Conservation (phyloP, 1,284 basidiomycete genomes). For the Ceratorhiza oryzae-sativae region DNA sequence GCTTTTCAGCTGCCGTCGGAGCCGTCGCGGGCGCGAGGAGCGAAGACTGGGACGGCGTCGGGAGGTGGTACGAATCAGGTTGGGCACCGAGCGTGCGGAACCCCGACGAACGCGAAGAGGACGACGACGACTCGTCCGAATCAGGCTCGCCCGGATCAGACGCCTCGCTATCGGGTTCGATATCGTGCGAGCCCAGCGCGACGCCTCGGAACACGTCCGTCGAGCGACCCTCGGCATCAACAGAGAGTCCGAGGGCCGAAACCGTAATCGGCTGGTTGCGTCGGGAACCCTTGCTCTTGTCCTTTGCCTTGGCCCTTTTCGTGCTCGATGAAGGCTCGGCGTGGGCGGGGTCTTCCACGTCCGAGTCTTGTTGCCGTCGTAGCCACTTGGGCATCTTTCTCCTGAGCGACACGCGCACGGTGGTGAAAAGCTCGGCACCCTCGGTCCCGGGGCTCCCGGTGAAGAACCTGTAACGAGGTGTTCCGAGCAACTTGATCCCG, state of each 20-base stretch:
- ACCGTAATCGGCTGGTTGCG: conserved; percentile 2
- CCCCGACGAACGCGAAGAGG: background rate
- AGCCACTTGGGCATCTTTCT: conserved; percentile 47
- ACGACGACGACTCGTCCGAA: background rate
- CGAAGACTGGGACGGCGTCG: conserved; percentile 21
- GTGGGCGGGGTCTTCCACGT: conserved; percentile 45
- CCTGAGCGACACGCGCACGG: conserved; percentile 23
- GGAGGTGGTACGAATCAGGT: conserved; percentile 8
- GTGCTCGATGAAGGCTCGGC: conserved; percentile 44
- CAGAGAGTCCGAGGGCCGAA: conserved; percentile 8
- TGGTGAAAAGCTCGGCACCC: conserved; percentile 19
- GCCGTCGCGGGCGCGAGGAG: background rate
- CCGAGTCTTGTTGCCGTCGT: conserved; percentile 44
- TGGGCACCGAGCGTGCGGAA: background rate
- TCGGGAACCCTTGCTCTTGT: background rate
- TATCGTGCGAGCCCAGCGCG: conserved; percentile 18
- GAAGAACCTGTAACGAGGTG: conserved; percentile 10
- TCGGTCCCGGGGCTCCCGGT: conserved; percentile 16
- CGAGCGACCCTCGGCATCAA: conserved; percentile 11
- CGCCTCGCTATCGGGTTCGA: conserved; percentile 17
- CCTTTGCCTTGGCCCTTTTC: background rate
- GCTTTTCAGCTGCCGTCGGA: background rate
- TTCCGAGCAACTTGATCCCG: conserved; percentile 10
- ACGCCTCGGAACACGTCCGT: conserved; percentile 24
- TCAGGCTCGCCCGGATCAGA: background rate